Percentiles rank a stretch among this genome's conserved stretches.
phyloP scores from a whole-genome alignment of 163 green algal genomes.

The Scenedesmus sp. region DNA sequence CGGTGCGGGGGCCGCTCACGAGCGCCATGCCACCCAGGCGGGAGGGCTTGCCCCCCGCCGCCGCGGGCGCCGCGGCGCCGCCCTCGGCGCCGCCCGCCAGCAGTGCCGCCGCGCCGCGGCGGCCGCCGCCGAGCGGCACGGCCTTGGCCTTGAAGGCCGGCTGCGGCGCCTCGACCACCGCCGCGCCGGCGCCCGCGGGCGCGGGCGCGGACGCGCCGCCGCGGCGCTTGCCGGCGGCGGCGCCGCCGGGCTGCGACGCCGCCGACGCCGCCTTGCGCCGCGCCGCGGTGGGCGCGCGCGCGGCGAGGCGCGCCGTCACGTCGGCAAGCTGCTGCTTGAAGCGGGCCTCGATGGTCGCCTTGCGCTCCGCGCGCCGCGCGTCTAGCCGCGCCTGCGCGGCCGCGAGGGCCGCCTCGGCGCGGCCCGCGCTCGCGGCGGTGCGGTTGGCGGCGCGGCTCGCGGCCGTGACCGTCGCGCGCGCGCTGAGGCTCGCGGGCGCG shows the following conservation, averaged over 20 bases:
- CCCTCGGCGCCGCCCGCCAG: too few relatives aligned
- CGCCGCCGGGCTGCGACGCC: not conserved
- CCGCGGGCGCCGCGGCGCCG: too few relatives aligned
- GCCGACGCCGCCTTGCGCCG: not conserved
- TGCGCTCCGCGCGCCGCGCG: not conserved
- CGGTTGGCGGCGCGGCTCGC: not conserved
- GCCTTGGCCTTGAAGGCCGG: too few relatives aligned
- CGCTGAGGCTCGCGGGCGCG: too few relatives aligned
- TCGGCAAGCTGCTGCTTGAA: not conserved
- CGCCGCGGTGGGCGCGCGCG: too few relatives aligned
- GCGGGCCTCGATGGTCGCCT: not conserved
- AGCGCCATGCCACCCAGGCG: too few relatives aligned
- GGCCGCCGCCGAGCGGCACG: too few relatives aligned
- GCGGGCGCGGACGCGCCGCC: not conserved
- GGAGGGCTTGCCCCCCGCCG: too few relatives aligned
- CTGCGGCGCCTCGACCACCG: too few relatives aligned
- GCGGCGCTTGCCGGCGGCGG: not conserved
- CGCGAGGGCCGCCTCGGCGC: not conserved
- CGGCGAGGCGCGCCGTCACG: not conserved
- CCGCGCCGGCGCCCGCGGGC: too few relatives aligned
- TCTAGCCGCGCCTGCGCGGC: conserved; percentile 4
- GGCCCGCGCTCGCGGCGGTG: not conserved
- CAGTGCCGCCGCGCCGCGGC: too few relatives aligned
- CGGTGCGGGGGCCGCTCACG: too few relatives aligned
- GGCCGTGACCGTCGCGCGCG: not conserved